Evolutionary conservation across 163 green algal species (phyloP), one percentile per base, ranked within the genome.

Genomic region (Chlorella variabilis): DNA sequence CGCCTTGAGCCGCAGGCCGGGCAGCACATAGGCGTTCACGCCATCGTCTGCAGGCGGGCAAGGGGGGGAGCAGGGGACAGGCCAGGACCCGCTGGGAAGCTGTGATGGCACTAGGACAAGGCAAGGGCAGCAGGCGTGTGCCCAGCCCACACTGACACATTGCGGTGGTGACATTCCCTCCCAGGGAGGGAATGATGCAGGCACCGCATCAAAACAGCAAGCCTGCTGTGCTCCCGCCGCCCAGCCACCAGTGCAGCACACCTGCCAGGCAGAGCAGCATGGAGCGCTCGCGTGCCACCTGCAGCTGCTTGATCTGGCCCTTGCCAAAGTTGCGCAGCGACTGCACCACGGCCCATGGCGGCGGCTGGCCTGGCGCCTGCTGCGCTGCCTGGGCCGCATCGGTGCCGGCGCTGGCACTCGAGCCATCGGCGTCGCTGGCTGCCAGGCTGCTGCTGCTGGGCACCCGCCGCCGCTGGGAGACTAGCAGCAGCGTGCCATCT

Each of bases 11-110:
- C 85, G 76, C 38, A 93, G 81, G 58, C 85, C 75, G 0, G 92
- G 91, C 75, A 95, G 75, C 3, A 81, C 85, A 67, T 90, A 86
- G 38, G 92, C 78, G 65, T 89, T 91, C 6, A 95, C 80, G 5
- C 92, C 92, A 8, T 81, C 75, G 41, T 73, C 75, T 81, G 75
- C 58, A 61, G 45, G 18, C 17, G 21, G 56, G 21, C 9, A 15
- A 31, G 56, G 48, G 48, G 13, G 48, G 17, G 48, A 17, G 48
- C 48, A 56, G 48, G 13, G 13, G 48, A 56, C 13, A 13, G 48
- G 13, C 17, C 48, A 13, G 54, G n/a, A 27, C n/a, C 70, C 27
- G 66, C 45, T 13, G 66, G 48, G 7, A 25, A 31, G 23, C 45
- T 45, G n/a, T n/a, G n/a, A n/a, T n/a, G n/a, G n/a, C n/a, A n/a